Conservation (phyloP, 2,329 filamentous ascomycete genomes). For the Neopestalotiopsis sp. region DNA sequence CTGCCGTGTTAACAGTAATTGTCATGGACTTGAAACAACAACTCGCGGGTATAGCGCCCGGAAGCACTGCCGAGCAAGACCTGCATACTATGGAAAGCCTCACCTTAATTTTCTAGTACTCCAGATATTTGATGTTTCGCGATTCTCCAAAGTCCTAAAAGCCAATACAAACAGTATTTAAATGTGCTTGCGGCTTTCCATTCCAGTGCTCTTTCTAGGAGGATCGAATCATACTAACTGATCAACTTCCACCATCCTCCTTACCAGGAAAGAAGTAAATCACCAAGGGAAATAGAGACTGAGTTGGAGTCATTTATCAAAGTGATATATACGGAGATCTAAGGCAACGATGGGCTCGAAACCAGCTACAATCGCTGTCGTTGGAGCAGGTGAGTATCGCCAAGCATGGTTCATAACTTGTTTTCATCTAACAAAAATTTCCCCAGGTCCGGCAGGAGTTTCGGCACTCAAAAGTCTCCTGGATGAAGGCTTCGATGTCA, state of each 20-base stretch:
- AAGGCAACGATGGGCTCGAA: background rate
- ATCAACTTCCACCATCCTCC: background rate
- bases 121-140: background rate
- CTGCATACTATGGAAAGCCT: background rate
- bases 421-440: background rate
- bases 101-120: background rate
- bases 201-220: background rate
- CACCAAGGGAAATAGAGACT: too few relatives aligned
- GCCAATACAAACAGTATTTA: background rate
- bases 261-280: too few relatives aligned
- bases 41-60: background rate
- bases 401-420: background rate
- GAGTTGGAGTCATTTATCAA: background rate
- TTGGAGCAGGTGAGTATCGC: slow-evolving; percentile 1
- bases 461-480: background rate
- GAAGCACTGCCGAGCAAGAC: background rate
- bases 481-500: slow-evolving; percentile 14
- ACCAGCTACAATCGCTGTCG: slow-evolving; percentile 9
- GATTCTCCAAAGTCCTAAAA: background rate
- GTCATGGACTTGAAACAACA: background rate
- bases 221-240: background rate
- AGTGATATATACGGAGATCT: background rate
- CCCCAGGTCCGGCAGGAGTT: background rate
- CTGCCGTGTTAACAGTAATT: background rate
- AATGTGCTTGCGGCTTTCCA: background rate